A percentile compares a stretch with the other conserved stretches of the same genome.
Conservation (phyloP, 805 yeast species). For the Cyberlindnera maclurae region DNA sequence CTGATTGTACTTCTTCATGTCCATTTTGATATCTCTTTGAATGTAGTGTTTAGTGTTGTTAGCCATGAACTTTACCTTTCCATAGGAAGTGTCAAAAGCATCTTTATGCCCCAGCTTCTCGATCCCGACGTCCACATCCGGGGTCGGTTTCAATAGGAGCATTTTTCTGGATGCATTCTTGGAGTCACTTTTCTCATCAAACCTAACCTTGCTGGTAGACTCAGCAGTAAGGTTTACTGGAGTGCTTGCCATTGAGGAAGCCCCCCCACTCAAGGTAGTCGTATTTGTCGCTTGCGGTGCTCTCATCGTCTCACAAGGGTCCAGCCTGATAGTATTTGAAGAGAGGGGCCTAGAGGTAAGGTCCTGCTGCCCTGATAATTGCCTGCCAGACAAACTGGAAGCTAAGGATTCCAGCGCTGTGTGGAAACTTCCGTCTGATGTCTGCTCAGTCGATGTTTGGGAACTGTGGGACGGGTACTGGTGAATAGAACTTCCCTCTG, state of each 20-base stretch:
- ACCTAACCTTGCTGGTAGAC: not conserved
- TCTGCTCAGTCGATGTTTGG: not conserved
- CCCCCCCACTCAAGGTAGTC: too few species aligned
- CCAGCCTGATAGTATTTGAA: too few species aligned
- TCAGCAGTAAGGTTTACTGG: not conserved
- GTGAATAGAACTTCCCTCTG: too few species aligned
- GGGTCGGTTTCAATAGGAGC: conserved; percentile 1
- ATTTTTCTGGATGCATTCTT: not conserved
- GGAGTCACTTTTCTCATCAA: not conserved
- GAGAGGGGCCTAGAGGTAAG: too few species aligned
- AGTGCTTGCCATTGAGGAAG: too few species aligned
- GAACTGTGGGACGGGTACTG: not conserved
- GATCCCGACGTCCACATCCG: not conserved
- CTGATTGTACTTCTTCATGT: conserved; percentile 11
- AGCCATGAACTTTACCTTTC: conserved; percentile 20
- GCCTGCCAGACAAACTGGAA: too few species aligned
- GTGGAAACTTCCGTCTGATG: not conserved
- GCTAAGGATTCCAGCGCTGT: not conserved
- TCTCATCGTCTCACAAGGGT: too few species aligned
- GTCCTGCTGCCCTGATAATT: too few species aligned
- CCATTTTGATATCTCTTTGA: conserved; percentile 4
- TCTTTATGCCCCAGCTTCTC: conserved; percentile 14
- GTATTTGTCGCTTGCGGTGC: too few species aligned
- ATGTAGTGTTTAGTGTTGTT: conserved; percentile 15
- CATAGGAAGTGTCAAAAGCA: conserved; percentile 10